Percentiles rank a stretch among this genome's conserved stretches.
Evolutionary conservation across 257 asterid genomes (phyloP).

Genomic region (Primulina tabacum): DNA sequence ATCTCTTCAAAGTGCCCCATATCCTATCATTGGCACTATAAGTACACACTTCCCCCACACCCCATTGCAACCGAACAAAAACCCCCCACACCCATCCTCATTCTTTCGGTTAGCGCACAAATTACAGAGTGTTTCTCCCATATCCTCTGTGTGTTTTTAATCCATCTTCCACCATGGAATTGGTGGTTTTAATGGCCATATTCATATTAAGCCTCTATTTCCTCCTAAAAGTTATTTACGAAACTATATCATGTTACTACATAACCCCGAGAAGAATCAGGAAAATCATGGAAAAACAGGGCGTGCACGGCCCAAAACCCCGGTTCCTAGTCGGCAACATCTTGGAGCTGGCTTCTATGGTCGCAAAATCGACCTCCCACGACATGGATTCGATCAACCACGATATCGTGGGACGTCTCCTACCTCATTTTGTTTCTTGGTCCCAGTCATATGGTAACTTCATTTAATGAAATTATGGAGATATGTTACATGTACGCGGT

Average conservation of each 20-base stretch:
- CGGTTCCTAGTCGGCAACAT: slow-evolving; percentile 79
- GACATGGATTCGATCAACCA: slow-evolving; percentile 70
- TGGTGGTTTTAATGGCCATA: slow-evolving; percentile 25
- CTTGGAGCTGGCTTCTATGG: slow-evolving; percentile 55
- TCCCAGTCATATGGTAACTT: slow-evolving; percentile 60
- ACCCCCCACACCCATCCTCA: neutral
- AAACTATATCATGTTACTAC: slow-evolving; percentile 57
- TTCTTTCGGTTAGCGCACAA: neutral
- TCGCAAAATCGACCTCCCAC: slow-evolving; percentile 55
- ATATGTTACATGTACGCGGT: neutral
- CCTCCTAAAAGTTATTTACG: slow-evolving; percentile 34
- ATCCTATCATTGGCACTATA: slow-evolving; percentile 32
- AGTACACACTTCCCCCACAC: slow-evolving; percentile 17
- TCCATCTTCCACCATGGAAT: slow-evolving; percentile 33
- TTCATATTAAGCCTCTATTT: slow-evolving; percentile 25
- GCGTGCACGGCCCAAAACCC: slow-evolving; percentile 84
- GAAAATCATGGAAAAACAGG: slow-evolving; percentile 73
- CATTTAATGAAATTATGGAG: neutral
- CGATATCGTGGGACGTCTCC: slow-evolving; percentile 74
- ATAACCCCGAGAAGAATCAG: slow-evolving; percentile 76
- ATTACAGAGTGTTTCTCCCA: slow-evolving; percentile 7
- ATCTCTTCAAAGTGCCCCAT: slow-evolving; percentile 2
- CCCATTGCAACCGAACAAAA: slow-evolving; percentile 17
- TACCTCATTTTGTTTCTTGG: slow-evolving; percentile 83
- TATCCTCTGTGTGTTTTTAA: neutral